Percentiles rank a stretch among this genome's conserved stretches.
Conservation (phyloP, 495 filamentous ascomycete species). For the Oleoguttula mirabilis region DNA sequence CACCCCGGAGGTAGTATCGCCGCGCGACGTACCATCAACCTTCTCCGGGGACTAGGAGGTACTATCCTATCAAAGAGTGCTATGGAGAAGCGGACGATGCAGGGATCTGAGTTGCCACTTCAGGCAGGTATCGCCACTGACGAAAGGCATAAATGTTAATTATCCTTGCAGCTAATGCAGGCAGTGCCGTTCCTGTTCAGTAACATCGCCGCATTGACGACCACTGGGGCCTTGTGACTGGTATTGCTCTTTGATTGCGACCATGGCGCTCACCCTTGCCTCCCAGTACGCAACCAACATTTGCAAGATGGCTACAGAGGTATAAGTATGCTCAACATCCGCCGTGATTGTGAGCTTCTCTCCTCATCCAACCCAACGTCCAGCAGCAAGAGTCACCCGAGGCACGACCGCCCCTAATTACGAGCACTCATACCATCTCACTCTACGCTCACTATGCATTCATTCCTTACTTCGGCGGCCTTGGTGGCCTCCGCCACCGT, state of each 20-base stretch:
- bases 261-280: background rate
- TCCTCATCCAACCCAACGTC: constrained; percentile 1
- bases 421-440: background rate
- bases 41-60: too few species aligned
- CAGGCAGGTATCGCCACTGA: too few species aligned
- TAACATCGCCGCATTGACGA: background rate
- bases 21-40: too few species aligned
- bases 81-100: too few species aligned
- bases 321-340: background rate
- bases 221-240: constrained; percentile 2
- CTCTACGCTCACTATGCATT: constrained; percentile 14
- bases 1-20: too few species aligned
- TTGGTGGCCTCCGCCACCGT: constrained; percentile 15
- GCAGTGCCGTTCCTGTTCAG: background rate
- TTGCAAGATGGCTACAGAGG: background rate
- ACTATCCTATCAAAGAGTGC: too few species aligned
- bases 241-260: constrained; percentile 12
- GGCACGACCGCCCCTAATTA: background rate
- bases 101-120: too few species aligned
- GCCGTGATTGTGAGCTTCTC: background rate
- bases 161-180: background rate
- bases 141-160: too few species aligned
- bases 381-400: background rate
- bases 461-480: constrained; percentile 15
- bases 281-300: background rate